Conservation (phyloP, 1,139 yeast genomes). For the Candida gigantensis region DNA sequence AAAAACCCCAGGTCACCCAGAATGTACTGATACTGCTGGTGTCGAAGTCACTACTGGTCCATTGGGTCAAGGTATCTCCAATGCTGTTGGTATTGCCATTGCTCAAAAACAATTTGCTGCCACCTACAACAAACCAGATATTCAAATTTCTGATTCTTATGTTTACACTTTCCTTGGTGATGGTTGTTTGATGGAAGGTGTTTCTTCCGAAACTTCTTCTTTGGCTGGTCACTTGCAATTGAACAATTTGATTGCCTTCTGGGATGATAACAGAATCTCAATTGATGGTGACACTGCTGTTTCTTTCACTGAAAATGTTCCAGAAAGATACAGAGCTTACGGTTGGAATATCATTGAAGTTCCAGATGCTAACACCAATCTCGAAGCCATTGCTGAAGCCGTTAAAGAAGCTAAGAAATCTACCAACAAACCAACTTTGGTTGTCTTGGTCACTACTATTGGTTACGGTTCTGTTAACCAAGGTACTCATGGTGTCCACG, state of each 20-base stretch:
- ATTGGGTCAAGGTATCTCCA: conserved; percentile 96
- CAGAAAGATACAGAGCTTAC: conserved; percentile 82
- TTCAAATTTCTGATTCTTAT: conserved; percentile 68
- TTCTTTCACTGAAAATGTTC: conserved; percentile 94
- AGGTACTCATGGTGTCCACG: conserved; percentile 95
- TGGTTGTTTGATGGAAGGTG: conserved; percentile 99
- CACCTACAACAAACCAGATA: conserved; percentile 87
- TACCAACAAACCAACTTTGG: conserved; percentile 83
- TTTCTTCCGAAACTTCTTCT: conserved; percentile 90
- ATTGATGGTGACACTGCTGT: conserved; percentile 92
- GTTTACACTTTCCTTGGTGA: conserved; percentile 90
- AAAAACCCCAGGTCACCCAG: conserved; percentile 98
- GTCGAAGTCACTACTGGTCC: conserved; percentile 99
- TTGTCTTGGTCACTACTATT: conserved; percentile 86
- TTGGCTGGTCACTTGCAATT: conserved; percentile 96
- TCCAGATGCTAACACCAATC: conserved; percentile 78
- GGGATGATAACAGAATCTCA: conserved; percentile 97
- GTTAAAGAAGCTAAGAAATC: conserved; percentile 67
- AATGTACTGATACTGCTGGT: conserved; percentile 74
- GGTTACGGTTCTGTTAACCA: conserved; percentile 88
- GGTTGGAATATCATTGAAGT: conserved; percentile 92
- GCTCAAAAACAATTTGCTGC: conserved; percentile 94
- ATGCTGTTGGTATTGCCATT: conserved; percentile 96
- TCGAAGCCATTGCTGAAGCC: conserved; percentile 72
- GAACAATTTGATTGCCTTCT: conserved; percentile 91